Conservation (phyloP, 805 yeast genomes). For the Yamadazyma ubonensis region DNA sequence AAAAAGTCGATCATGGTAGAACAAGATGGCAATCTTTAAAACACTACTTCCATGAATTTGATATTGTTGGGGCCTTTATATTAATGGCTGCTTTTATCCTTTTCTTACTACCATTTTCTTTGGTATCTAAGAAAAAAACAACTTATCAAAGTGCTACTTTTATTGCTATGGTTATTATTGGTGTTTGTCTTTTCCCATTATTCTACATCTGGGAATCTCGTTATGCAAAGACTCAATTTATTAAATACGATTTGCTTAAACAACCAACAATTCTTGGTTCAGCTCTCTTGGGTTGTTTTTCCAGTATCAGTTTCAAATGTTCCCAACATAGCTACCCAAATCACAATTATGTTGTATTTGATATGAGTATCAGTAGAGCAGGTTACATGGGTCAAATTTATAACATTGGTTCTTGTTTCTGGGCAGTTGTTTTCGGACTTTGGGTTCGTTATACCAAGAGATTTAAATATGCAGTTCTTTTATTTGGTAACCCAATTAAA, state of each 20-base stretch:
- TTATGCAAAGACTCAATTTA: constrained; percentile 22
- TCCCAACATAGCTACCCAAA: background rate
- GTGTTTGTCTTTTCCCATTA: constrained; percentile 22
- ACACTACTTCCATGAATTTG: constrained; percentile 36
- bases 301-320: constrained; percentile 9
- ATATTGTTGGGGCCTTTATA: constrained; percentile 37
- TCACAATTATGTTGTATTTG: constrained; percentile 2
- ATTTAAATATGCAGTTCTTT: constrained; percentile 7
- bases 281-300: background rate
- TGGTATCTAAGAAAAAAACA: constrained; percentile 28
- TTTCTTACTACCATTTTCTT: constrained; percentile 38
- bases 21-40: constrained; percentile 17
- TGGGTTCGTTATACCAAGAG: constrained; percentile 3
- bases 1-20: constrained; percentile 6
- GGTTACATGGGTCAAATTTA: constrained; percentile 10
- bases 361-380: background rate
- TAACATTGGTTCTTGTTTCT: constrained; percentile 11
- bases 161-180: constrained; percentile 45
- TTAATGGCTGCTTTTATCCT: constrained; percentile 40
- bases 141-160: constrained; percentile 39
- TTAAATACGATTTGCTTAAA: constrained; percentile 22
- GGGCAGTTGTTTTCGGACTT: constrained; percentile 10
- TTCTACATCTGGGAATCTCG: constrained; percentile 15
- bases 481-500: constrained; percentile 9
- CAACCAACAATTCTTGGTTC: constrained; percentile 21